Evolutionary conservation across 306 rosid genomes (phyloP).

Genomic region (Malus asiatica): DNA sequence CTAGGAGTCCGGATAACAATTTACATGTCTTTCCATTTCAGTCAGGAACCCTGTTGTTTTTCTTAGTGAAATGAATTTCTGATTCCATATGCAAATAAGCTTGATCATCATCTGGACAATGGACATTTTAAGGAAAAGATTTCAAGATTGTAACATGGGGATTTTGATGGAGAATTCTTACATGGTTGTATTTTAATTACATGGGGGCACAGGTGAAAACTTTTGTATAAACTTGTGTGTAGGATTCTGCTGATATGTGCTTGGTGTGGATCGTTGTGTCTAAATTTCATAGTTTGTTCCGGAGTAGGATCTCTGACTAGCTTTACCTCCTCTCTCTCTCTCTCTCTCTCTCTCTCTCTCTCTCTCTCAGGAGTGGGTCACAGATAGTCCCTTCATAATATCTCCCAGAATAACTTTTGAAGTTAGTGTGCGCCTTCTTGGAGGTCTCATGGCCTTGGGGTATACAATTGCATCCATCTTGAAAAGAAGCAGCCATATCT

Average conservation of each 20-base stretch:
- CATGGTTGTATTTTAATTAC: slow-evolving; percentile 2
- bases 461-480: slow-evolving; percentile 91
- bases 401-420: slow-evolving; percentile 96
- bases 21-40: neutral
- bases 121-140: neutral
- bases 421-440: slow-evolving; percentile 98
- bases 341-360: slow-evolving; percentile 24
- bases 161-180: neutral
- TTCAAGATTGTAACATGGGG: neutral
- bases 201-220: neutral
- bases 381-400: slow-evolving; percentile 91
- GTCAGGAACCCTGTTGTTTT: neutral
- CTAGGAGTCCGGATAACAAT: neutral
- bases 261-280: neutral
- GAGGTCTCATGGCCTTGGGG: slow-evolving; percentile 99
- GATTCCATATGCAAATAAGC: neutral
- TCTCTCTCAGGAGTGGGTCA: slow-evolving; percentile 89
- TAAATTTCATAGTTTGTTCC: neutral
- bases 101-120: neutral
- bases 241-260: neutral
- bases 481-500: slow-evolving; percentile 88
- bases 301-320: slow-evolving; percentile 2
- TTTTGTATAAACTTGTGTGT: neutral
- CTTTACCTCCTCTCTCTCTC: slow-evolving; percentile 12
- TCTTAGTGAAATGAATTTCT: neutral